phyloP scores from a whole-genome alignment of 2,329 filamentous ascomycete species.

The Neoarthrinium moseri region DNA sequence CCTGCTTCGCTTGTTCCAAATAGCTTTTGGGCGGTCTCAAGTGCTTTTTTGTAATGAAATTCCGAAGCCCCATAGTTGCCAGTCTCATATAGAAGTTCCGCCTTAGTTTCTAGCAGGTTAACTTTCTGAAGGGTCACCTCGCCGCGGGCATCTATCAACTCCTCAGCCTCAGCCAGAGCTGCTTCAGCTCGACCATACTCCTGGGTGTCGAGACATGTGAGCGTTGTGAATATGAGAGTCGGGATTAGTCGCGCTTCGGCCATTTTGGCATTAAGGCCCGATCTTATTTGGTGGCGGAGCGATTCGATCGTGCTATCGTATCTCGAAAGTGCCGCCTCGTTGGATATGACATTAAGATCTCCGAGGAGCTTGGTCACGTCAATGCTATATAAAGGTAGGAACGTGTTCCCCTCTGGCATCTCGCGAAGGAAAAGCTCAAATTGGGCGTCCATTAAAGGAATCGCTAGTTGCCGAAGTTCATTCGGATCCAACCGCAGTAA shows the following conservation, averaged over 20 bases:
- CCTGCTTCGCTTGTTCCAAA: neutral
- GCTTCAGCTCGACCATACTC: neutral
- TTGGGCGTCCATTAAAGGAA: slow-evolving; percentile 4
- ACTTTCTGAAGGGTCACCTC: neutral
- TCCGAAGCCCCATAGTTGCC: neutral
- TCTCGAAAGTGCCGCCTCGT: neutral
- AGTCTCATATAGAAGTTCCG: neutral
- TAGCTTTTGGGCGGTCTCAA: neutral
- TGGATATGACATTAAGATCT: neutral
- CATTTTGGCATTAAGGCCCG: neutral
- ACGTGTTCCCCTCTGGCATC: neutral
- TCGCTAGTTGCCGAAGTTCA: neutral
- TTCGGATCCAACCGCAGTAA: slow-evolving; percentile 1
- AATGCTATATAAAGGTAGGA: neutral
- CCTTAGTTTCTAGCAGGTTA: neutral
- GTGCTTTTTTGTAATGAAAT: slow-evolving; percentile 1
- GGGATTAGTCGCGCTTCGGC: slow-evolving; percentile 1
- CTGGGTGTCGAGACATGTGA: neutral
- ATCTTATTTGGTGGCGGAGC: neutral
- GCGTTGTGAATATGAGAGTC: neutral
- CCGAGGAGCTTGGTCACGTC: neutral
- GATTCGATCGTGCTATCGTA: neutral
- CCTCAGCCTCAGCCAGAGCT: neutral
- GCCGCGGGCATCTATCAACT: neutral
- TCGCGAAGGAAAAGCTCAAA: neutral